Evolutionary conservation across 208 protist species (phyloP).

Genomic region (Leishmania mexicana): DNA sequence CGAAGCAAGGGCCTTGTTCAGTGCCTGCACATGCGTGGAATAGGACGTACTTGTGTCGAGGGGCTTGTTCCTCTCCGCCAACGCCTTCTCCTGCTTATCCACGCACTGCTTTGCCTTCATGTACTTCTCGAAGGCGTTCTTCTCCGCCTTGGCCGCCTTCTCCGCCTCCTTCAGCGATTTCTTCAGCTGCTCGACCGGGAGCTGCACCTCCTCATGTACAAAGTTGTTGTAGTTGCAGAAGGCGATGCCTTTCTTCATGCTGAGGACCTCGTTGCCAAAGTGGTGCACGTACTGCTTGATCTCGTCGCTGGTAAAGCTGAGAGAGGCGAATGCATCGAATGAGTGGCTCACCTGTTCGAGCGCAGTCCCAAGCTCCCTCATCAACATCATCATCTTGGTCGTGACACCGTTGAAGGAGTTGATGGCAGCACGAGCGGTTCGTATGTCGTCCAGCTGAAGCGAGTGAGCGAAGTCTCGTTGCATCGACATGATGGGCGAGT

Average conservation of each 20-base stretch:
- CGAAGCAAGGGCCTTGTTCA: constrained; percentile 20
- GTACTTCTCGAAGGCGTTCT: constrained; percentile 33
- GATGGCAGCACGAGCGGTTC: constrained; percentile 22
- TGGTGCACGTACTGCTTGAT: constrained; percentile 40
- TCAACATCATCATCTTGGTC: constrained; percentile 55
- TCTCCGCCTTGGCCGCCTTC: constrained; percentile 20
- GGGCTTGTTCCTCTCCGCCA: constrained; percentile 42
- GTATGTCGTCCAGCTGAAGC: constrained; percentile 43
- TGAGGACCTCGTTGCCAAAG: constrained; percentile 39
- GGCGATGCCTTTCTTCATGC: constrained; percentile 48
- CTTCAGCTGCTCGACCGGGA: constrained; percentile 38
- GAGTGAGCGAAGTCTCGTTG: constrained; percentile 39
- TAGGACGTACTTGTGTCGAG: constrained; percentile 45
- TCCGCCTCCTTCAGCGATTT: constrained; percentile 33
- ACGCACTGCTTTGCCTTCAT: constrained; percentile 35
- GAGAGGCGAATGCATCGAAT: constrained; percentile 48
- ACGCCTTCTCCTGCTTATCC: constrained; percentile 49
- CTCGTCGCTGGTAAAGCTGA: constrained; percentile 41
- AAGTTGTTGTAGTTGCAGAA: constrained; percentile 62
- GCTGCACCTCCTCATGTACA: constrained; percentile 55
- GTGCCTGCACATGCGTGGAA: constrained; percentile 7
- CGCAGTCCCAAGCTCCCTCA: constrained; percentile 61
- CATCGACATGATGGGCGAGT: constrained; percentile 31
- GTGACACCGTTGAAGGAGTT: constrained; percentile 46
- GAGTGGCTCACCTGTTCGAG: constrained; percentile 50